A percentile compares a stretch with the other conserved stretches of the same genome.
Conservation (phyloP, 2,329 filamentous ascomycete species). For the Simplicillium aogashimaense region DNA sequence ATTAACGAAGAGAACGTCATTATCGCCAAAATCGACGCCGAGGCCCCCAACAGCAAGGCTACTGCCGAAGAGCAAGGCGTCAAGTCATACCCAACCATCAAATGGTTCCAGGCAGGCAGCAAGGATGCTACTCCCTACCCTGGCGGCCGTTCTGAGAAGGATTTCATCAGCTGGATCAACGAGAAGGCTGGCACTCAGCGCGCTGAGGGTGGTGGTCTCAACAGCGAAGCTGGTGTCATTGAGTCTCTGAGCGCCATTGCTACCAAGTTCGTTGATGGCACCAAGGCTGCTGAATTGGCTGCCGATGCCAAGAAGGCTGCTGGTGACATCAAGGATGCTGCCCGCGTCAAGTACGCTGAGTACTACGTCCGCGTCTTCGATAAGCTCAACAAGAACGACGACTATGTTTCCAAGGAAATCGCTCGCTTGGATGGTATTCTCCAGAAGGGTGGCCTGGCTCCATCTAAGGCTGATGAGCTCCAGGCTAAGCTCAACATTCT, state of each 20-base stretch:
- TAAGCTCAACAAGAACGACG: conserved; percentile 70
- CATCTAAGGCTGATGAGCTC: conserved; percentile 82
- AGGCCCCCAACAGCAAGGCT: conserved; percentile 75
- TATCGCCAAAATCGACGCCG: conserved; percentile 92
- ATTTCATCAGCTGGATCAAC: conserved; percentile 76
- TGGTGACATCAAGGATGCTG: conserved; percentile 50
- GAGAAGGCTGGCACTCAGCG: conserved; percentile 82
- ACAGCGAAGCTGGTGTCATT: conserved; percentile 72
- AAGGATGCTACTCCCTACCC: conserved; percentile 62
- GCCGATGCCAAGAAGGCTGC: conserved; percentile 65
- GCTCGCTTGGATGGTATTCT: conserved; percentile 70
- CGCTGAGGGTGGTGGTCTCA: conserved; percentile 67
- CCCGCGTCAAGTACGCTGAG: conserved; percentile 68
- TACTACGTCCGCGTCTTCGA: conserved; percentile 91
- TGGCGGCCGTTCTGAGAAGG: conserved; percentile 66
- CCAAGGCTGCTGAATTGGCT: conserved; percentile 51
- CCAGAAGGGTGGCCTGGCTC: conserved; percentile 75
- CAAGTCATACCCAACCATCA: conserved; percentile 89
- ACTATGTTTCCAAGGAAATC: conserved; percentile 78
- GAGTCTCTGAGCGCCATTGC: conserved; percentile 68
- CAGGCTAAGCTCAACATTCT: conserved; percentile 82
- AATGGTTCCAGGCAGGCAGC: conserved; percentile 87
- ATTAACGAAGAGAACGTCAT: conserved; percentile 66
- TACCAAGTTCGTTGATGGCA: conserved; percentile 58
- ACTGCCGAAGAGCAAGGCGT: conserved; percentile 69